Percentiles rank a stretch among this genome's conserved stretches.
Conservation (phyloP, 2,329 filamentous ascomycete genomes). For the Phoma sp. region DNA sequence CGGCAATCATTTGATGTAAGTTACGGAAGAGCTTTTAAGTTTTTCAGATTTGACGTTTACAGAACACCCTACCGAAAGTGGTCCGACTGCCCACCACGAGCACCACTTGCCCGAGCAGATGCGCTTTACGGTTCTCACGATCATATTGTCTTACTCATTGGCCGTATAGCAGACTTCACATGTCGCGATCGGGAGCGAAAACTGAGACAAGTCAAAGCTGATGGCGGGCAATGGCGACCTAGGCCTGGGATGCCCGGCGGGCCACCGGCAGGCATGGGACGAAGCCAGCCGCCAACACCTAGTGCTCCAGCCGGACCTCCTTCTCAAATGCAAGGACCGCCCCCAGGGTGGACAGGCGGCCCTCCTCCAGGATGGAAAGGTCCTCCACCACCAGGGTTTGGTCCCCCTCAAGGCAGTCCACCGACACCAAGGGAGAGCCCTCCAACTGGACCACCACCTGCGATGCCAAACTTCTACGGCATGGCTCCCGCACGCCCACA, state of each 20-base stretch:
- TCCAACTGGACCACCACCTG: conserved; percentile 25
- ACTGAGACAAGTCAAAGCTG: conserved; percentile 68
- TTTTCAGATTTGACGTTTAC: conserved; percentile 29
- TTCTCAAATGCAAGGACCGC: conserved; percentile 36
- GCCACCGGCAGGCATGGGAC: conserved; percentile 38
- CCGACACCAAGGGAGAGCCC: conserved; percentile 22
- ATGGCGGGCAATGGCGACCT: conserved; percentile 65
- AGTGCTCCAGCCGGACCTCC: conserved; percentile 37
- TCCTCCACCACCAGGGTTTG: conserved; percentile 23
- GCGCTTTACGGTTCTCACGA: conserved; percentile 89
- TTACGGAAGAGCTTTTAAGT: conserved; percentile 24
- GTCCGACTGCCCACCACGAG: conserved; percentile 87
- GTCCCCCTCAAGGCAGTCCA: conserved; percentile 19
- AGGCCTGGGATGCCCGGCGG: conserved; percentile 56
- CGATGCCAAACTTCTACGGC: conserved; percentile 60
- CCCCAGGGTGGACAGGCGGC: conserved; percentile 31
- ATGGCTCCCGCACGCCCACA: conserved; percentile 55
- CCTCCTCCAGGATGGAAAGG: conserved; percentile 32
- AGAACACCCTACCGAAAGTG: conserved; percentile 83
- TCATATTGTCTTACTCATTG: conserved; percentile 82
- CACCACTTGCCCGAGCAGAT: conserved; percentile 77
- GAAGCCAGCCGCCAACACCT: conserved; percentile 29
- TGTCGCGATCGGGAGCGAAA: conserved; percentile 82
- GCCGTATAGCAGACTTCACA: conserved; percentile 79
- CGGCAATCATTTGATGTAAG: conserved; percentile 84